Conservation (phyloP, 1,284 basidiomycete species). For the Phaffia rhodozyma region DNA sequence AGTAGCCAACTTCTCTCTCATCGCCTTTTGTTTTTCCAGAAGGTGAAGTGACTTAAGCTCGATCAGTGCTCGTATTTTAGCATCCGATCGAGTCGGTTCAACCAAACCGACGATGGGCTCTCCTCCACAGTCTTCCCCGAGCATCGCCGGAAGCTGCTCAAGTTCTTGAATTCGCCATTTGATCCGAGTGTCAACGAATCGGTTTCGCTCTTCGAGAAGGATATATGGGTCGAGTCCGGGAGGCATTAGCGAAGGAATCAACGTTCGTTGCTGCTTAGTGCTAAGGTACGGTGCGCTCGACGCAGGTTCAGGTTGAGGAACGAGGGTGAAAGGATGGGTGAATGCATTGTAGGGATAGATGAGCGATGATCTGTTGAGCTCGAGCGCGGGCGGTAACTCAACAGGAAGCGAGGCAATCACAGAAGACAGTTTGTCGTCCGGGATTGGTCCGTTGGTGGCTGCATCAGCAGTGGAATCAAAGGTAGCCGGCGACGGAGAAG, state of each 20-base stretch:
- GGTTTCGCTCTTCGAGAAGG: constrained; percentile 79
- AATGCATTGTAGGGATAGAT: constrained; percentile 97
- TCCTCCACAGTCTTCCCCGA: constrained; percentile 57
- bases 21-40: constrained; percentile 73
- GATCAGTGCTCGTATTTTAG: constrained; percentile 65
- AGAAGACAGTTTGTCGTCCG: too few species aligned
- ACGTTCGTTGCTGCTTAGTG: constrained; percentile 62
- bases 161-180: constrained; percentile 82
- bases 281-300: constrained; percentile 40
- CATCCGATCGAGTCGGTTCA: constrained; percentile 33
- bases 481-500: too few species aligned
- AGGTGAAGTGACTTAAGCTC: constrained; percentile 89
- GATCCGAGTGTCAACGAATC: constrained; percentile 80
- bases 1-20: constrained; percentile 77
- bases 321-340: constrained; percentile 36
- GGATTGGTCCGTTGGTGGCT: too few species aligned
- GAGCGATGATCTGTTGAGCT: constrained; percentile 65
- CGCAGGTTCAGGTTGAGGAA: constrained; percentile 20
- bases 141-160: constrained; percentile 67
- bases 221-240: constrained; percentile 86
- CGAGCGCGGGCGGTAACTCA: constrained; percentile 40
- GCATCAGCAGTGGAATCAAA: too few species aligned
- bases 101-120: constrained; percentile 39
- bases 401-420: background rate
- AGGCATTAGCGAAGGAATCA: constrained; percentile 83